Evolutionary conservation across 164 flowering plant genomes (phyloP).

Genomic region (Echeveria elegans): DNA sequence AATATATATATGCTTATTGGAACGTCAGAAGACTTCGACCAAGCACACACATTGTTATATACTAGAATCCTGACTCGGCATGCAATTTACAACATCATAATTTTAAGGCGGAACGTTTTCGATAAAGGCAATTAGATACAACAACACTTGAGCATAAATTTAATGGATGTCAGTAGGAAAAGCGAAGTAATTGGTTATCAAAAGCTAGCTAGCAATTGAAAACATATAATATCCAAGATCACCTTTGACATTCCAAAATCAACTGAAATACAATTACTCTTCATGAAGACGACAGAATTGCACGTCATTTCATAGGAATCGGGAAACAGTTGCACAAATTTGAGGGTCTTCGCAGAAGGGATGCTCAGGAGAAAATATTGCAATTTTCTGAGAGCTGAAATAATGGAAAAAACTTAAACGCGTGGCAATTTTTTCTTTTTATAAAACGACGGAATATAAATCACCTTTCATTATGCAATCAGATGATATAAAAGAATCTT

Average conservation of each 20-base stretch:
- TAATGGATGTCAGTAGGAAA: neutral
- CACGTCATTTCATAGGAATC: neutral
- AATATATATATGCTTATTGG: neutral
- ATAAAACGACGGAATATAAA: neutral
- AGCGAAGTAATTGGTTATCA: neutral
- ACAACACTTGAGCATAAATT: neutral
- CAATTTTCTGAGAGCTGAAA: neutral
- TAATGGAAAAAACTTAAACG: neutral
- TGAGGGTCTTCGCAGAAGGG: neutral
- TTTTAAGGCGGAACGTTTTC: neutral
- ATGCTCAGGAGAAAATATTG: neutral
- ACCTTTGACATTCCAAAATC: neutral
- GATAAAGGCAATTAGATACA: neutral
- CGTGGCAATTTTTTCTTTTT: neutral
- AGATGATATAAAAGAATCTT: constrained; percentile 1
- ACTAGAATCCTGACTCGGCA: neutral
- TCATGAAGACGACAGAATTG: neutral
- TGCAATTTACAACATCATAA: neutral
- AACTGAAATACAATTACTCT: neutral
- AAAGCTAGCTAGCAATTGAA: neutral
- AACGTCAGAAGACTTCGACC: neutral
- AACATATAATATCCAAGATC: neutral
- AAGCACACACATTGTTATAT: neutral
- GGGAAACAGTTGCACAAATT: neutral
- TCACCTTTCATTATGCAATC: neutral